Evolutionary conservation across 768 basidiomycete species (phyloP).

Genomic region (Boletus subcaerulescens): DNA sequence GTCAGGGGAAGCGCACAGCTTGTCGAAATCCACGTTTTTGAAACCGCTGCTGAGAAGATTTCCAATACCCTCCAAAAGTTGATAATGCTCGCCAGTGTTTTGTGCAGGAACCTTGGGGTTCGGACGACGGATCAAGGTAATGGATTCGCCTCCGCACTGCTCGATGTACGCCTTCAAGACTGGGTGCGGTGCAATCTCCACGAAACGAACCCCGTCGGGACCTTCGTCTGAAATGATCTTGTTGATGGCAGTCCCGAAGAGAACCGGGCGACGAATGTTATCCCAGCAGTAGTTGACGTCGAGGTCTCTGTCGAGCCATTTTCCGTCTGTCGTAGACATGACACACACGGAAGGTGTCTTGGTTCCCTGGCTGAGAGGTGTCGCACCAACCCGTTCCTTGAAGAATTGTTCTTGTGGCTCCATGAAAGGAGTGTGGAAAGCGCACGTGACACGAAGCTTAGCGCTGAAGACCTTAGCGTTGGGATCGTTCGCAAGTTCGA

Average conservation of each 20-base stretch:
- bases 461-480: conserved; percentile 25
- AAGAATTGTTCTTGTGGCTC: conserved; percentile 32
- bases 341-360: conserved; percentile 24
- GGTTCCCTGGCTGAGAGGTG: conserved; percentile 19
- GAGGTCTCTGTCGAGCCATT: conserved; percentile 30
- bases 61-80: conserved; percentile 31
- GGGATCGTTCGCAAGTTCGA: conserved; percentile 26
- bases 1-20: conserved; percentile 22
- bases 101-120: conserved; percentile 28
- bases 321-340: conserved; percentile 36
- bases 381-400: conserved; percentile 21
- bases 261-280: conserved; percentile 34
- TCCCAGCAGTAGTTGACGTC: conserved; percentile 34
- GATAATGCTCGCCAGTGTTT: conserved; percentile 34
- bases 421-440: conserved; percentile 37
- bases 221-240: conserved; percentile 30
- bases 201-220: conserved; percentile 25
- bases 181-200: conserved; percentile 35
- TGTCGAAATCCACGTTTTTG: conserved; percentile 29
- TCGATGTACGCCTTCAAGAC: conserved; percentile 35
- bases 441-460: conserved; percentile 32
- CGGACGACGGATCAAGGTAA: conserved; percentile 32
- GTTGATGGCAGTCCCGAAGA: conserved; percentile 34
- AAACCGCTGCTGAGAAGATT: conserved; percentile 30
- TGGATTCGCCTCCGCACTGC: conserved; percentile 33